Evolutionary conservation across 495 filamentous ascomycete genomes (phyloP).

Genomic region (Xylaria bambusicola): DNA sequence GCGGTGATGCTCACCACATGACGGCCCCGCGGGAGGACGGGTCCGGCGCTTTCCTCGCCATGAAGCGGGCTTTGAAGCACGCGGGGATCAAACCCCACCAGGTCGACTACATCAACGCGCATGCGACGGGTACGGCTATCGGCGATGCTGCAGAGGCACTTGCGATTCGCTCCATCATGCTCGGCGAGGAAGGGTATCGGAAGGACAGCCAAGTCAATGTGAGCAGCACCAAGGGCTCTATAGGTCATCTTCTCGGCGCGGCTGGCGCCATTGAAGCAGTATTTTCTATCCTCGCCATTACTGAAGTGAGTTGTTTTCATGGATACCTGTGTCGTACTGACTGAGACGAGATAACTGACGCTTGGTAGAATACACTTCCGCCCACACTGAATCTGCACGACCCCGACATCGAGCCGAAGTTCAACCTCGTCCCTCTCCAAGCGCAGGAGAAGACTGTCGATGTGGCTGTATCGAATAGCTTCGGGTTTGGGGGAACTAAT

Average conservation of each 20-base stretch:
- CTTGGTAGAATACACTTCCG: constrained; percentile 69
- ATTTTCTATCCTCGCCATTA: constrained; percentile 76
- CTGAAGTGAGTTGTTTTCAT: constrained; percentile 59
- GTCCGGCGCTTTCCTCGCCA: constrained; percentile 75
- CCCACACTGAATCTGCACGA: constrained; percentile 83
- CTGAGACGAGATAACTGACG: neutral
- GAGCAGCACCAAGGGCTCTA: constrained; percentile 90
- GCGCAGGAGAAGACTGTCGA: constrained; percentile 71
- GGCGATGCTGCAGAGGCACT: constrained; percentile 87
- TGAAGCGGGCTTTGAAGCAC: constrained; percentile 79
- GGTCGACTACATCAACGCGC: constrained; percentile 94
- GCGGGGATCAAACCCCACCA: constrained; percentile 65
- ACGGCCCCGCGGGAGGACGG: constrained; percentile 85
- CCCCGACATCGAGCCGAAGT: constrained; percentile 70
- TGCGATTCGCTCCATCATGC: constrained; percentile 77
- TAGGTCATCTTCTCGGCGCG: constrained; percentile 90
- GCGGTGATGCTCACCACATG: constrained; percentile 87
- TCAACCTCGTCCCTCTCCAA: constrained; percentile 79
- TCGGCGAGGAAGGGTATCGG: constrained; percentile 66
- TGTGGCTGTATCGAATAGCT: constrained; percentile 88
- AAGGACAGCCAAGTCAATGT: constrained; percentile 71
- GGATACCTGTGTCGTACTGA: neutral
- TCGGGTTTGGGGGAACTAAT: constrained; percentile 98
- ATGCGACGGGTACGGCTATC: constrained; percentile 83
- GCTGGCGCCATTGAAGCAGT: constrained; percentile 87